Conservation (phyloP, 306 rosid species). For the Castanea crenata region DNA sequence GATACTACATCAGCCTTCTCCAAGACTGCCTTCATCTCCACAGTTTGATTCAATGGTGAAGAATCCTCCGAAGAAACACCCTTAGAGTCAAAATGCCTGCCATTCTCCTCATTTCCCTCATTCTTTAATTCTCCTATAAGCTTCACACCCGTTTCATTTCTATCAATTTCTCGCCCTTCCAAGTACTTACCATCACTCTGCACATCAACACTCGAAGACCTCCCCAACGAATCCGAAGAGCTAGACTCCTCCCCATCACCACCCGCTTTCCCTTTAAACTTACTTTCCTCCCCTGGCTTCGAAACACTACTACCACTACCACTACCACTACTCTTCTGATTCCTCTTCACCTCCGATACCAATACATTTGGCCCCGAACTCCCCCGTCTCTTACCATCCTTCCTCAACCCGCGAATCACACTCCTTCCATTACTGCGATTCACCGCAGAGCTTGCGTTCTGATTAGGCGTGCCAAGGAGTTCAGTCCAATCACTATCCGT, state of each 20-base stretch:
- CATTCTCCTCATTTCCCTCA: constrained; percentile 40
- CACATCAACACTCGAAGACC: constrained; percentile 40
- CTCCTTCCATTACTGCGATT: constrained; percentile 40
- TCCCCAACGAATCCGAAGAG: constrained; percentile 39
- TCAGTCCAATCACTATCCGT: constrained; percentile 90
- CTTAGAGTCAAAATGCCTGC: constrained; percentile 20
- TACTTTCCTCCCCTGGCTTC: constrained; percentile 39
- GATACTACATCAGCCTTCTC: constrained; percentile 32
- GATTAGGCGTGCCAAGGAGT: constrained; percentile 64
- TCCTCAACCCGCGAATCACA: constrained; percentile 49
- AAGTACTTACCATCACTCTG: constrained; percentile 40
- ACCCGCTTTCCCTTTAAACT: constrained; percentile 53
- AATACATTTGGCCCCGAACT: constrained; percentile 30
- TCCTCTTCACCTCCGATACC: constrained; percentile 47
- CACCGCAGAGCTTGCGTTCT: constrained; percentile 33
- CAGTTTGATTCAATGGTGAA: constrained; percentile 17
- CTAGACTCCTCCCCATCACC: constrained; percentile 63
- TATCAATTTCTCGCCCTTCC: constrained; percentile 26
- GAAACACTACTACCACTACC: constrained; percentile 17
- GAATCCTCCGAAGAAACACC: constrained; percentile 34
- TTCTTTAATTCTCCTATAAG: constrained; percentile 25
- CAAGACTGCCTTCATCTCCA: constrained; percentile 14
- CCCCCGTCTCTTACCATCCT: constrained; percentile 47
- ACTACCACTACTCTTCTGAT: constrained; percentile 33
- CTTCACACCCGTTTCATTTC: constrained; percentile 33